Evolutionary conservation across 345 rosid genomes (phyloP).

Genomic region (Brassica nigra): DNA sequence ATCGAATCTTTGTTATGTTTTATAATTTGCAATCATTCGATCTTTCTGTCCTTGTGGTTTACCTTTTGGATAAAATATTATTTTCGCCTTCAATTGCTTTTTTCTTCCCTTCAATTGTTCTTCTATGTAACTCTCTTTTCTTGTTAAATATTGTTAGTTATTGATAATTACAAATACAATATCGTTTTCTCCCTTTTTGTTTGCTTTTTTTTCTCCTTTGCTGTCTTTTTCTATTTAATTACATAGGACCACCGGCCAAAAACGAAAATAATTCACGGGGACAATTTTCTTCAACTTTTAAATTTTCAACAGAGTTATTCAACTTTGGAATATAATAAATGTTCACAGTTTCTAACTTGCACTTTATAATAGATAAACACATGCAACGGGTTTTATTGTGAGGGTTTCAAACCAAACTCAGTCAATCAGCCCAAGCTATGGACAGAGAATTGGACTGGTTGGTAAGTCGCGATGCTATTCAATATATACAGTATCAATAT

Average conservation of each 20-base stretch:
- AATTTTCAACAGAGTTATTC: not conserved
- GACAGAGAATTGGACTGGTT: conserved; percentile 96
- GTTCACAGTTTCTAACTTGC: not conserved
- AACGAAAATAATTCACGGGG: not conserved
- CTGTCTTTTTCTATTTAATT: conserved; percentile 14
- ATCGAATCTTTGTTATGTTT: not conserved
- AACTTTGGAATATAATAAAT: not conserved
- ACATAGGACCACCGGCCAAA: conserved; percentile 21
- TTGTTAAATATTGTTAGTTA: not conserved
- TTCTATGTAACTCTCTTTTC: not conserved
- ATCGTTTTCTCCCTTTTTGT: not conserved
- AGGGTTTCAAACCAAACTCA: conserved; percentile 65
- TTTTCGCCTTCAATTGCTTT: not conserved
- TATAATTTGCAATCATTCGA: not conserved
- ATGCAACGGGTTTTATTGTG: conserved; percentile 92
- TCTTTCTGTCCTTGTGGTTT: not conserved
- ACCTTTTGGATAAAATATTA: not conserved
- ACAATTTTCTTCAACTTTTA: not conserved
- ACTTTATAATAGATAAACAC: conserved; percentile 57
- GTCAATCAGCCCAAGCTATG: conserved; percentile 79
- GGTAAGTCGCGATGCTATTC: conserved; percentile 52
- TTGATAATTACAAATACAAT: not conserved
- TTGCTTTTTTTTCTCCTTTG: not conserved
- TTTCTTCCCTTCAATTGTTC: not conserved
- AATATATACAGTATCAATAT: not conserved